Evolutionary conservation across 768 basidiomycete species (phyloP), one percentile per base, ranked within the genome.

Genomic region (Phylloporus arenicola): DNA sequence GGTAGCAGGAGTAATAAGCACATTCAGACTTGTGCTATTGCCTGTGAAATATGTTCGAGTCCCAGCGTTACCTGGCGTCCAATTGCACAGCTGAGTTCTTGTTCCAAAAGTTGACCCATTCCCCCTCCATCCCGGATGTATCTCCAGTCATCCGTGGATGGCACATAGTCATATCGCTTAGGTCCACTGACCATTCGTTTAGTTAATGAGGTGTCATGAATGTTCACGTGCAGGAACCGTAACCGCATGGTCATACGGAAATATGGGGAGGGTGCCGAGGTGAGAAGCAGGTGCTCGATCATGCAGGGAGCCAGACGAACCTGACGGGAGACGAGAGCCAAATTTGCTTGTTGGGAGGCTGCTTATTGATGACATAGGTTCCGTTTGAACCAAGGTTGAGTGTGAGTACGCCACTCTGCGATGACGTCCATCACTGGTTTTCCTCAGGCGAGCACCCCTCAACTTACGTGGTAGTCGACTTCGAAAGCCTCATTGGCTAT

Each of bases 361-460:
- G 93, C 74, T 95, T 96, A 70, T 96, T 96, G 70, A 96, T 85
- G 25, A 95, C 93, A 70, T 95, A 96, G 11, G 88, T 95, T 13
- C 91, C 92, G 48, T 83, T 72, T 35, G 75, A 70, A 27, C 84
- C 92, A 14, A 94, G 74, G 43, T 74, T 75, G 39, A 95, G 78
- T 1, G 92, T 96, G 30, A 96, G 67, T 27, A 96, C 93, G n/a
- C 93, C 93, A 60, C 86, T 84, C 93, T 95, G 65, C 29, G 24
- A 52, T 22, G 38, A 52, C 52, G 24, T 33, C 16, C 48, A 13
- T 66, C 12, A 66, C 51, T 14, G 29, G 17, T 29, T 20, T 17
- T 19, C 4, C 22, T 14, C 7, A 17, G 35, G 30, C 27, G 33
- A 42, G 30, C 31, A 25, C 35, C n/a, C 25, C 2, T 22, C 22